Conservation (phyloP, 345 rosid species). For the Eucalyptus pumila region DNA sequence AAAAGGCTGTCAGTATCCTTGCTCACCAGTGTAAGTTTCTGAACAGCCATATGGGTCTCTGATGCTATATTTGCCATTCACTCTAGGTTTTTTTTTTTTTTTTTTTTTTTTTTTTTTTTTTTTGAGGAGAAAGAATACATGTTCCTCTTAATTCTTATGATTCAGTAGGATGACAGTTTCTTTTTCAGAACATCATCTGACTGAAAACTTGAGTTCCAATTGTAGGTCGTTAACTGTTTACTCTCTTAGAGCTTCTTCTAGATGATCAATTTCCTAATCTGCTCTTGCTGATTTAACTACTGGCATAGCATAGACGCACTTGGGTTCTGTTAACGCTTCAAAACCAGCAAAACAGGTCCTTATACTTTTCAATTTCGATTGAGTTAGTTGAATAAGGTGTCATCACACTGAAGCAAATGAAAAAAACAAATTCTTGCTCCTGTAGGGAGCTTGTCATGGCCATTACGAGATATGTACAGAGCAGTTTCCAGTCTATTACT, state of each 20-base stretch:
- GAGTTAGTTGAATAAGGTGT: not conserved
- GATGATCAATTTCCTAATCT: not conserved
- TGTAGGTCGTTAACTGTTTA: not conserved
- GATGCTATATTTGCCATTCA: not conserved
- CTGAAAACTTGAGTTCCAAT: not conserved
- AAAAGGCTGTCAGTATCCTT: conserved; percentile 75
- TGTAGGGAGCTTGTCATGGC: not conserved
- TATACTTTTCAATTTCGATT: not conserved
- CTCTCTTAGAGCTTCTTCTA: not conserved
- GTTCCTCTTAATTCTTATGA: not conserved
- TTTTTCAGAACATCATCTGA: not conserved
- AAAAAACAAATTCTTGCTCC: too few species aligned
- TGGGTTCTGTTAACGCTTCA: not conserved
- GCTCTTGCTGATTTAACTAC: not conserved
- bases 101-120: not conserved
- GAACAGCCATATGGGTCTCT: not conserved
- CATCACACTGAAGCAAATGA: not conserved
- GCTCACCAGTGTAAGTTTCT: conserved; percentile 76
- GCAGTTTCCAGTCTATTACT: not conserved
- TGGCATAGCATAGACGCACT: not conserved
- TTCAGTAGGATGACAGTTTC: not conserved
- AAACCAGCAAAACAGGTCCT: too few species aligned
- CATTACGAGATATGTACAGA: not conserved
- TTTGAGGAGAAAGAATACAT: not conserved
- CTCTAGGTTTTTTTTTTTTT: not conserved